Conservation (phyloP, 1,284 basidiomycete genomes). For the Puccinia sorghi region DNA sequence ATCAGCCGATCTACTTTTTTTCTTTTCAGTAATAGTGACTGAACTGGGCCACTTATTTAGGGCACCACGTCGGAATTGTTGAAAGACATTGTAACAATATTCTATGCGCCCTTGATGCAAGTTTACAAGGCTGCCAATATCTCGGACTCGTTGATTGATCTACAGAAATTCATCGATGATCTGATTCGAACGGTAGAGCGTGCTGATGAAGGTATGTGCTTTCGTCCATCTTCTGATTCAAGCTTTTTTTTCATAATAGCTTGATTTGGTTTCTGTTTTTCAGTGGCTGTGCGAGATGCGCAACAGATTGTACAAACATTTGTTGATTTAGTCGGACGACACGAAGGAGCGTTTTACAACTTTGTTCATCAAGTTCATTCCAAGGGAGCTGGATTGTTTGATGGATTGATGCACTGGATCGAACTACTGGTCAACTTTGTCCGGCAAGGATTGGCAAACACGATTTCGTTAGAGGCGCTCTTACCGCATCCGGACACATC, state of each 20-base stretch:
- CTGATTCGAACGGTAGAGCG: conserved; percentile 91
- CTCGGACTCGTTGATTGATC: conserved; percentile 83
- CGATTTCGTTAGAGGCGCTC: conserved; percentile 77
- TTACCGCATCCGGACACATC: conserved; percentile 72
- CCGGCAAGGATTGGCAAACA: conserved; percentile 74
- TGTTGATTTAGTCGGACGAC: conserved; percentile 87
- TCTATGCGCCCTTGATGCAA: conserved; percentile 95
- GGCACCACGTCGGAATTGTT: conserved; percentile 90
- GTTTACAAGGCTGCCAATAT: conserved; percentile 98
- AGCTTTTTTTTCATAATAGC: background rate
- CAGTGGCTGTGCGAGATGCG: conserved; percentile 81
- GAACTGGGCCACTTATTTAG: conserved; percentile 60
- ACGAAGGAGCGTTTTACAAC: conserved; percentile 91
- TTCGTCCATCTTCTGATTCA: conserved; percentile 1
- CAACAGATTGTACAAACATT: conserved; percentile 86
- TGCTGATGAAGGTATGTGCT: conserved; percentile 79
- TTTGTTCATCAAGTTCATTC: conserved; percentile 99
- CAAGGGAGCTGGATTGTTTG: conserved; percentile 92
- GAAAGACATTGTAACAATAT: conserved; percentile 99
- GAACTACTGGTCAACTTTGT: conserved; percentile 90
- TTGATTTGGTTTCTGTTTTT: conserved; percentile 1
- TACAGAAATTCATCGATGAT: conserved; percentile 94
- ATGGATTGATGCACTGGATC: conserved; percentile 92
- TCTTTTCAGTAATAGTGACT: background rate
- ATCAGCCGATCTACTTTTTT: background rate